Evolutionary conservation across 2,329 filamentous ascomycete genomes (phyloP).

Genomic region (Pseudopithomyces chartarum): DNA sequence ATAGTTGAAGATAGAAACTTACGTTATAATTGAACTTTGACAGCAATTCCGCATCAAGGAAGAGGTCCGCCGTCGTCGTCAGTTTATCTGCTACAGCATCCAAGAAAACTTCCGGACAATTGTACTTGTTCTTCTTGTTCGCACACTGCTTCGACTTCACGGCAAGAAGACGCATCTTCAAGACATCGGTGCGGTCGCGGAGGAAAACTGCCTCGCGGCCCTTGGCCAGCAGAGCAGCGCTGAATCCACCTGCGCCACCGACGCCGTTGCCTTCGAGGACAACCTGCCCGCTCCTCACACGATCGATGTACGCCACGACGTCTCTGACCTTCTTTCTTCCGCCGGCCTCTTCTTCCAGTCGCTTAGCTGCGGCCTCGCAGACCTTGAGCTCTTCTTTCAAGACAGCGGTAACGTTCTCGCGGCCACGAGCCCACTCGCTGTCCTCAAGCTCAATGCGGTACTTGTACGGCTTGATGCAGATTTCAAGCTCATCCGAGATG

Average conservation of each 20-base stretch:
- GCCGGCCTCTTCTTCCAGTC: conserved; percentile 77
- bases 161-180: conserved; percentile 87
- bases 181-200: conserved; percentile 84
- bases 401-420: conserved; percentile 79
- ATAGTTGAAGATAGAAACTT: conserved; percentile 12
- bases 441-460: conserved; percentile 96
- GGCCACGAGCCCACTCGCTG: conserved; percentile 81
- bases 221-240: conserved; percentile 79
- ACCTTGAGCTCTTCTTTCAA: conserved; percentile 87
- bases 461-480: conserved; percentile 99
- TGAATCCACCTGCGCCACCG: conserved; percentile 92
- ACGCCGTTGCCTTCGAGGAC: conserved; percentile 80
- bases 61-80: conserved; percentile 91
- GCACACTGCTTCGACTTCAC: conserved; percentile 90
- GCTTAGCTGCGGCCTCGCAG: conserved; percentile 77
- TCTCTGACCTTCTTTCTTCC: conserved; percentile 85
- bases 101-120: conserved; percentile 97
- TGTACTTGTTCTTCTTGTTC: conserved; percentile 85
- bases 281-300: conserved; percentile 83
- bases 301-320: conserved; percentile 89
- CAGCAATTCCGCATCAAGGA: conserved; percentile 94
- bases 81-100: conserved; percentile 95
- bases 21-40: conserved; percentile 95
- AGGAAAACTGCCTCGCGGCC: conserved; percentile 94
- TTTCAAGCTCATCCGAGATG: conserved; percentile 96